Base-by-base conservation (phyloP, 2,329 filamentous ascomycete genomes). In the Cladophialophora immunda region DNA sequence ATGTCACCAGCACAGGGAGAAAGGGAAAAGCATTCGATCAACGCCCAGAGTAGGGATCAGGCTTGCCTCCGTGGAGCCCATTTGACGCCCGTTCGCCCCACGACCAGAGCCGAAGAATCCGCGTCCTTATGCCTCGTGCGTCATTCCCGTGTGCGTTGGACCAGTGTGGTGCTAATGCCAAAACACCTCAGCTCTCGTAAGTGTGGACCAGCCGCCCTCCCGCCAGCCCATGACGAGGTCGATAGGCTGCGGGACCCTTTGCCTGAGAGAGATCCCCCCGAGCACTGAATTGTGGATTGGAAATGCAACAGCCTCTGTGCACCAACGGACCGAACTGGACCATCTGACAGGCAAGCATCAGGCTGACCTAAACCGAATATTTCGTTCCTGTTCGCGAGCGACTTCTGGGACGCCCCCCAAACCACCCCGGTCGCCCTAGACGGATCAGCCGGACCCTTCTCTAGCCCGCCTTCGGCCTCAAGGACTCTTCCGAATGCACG, bases 311-410 rank as follows among this genome's bases (percentile, higher is more conserved):
- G 17, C 22, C 6, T 22, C 45, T 50, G 19, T 25, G n/a, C 15
- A n/a, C 1, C 19, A 3, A 9, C 9, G 19, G 45, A 50, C 25
- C n/a, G 5, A 30, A 19, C 36, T 50, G 11, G 36, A 61, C 30
- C 58, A 36, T 53, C 45, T 41, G 45, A 61, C 58, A 38, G 45
- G 47, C 58, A 54, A 30, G 58, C 58, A 27, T 53, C 58, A 61
- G 58, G 58, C 58, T 61, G 58, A 61, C 58, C 58, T 61, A 61
- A 61, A 52, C 58, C 58, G 13, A 61, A 34, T 61, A 30, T 30
- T 53, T 61, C 22, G n/a, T 34, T 61, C n/a, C 30, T 30, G 41
- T 61, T 61, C 58, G 58, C 52, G 36, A 47, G 22, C 8, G 17
- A 29, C 15, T 32, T 59, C 15, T 2, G 32, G 32, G 32, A 41